A percentile compares a stretch with the other conserved stretches of the same genome.
These are phyloP conservation scores for Vanrija sp. DNA, from an alignment of 1,284 basidiomycete genomes.

Conservation along the genomic window DNA sequence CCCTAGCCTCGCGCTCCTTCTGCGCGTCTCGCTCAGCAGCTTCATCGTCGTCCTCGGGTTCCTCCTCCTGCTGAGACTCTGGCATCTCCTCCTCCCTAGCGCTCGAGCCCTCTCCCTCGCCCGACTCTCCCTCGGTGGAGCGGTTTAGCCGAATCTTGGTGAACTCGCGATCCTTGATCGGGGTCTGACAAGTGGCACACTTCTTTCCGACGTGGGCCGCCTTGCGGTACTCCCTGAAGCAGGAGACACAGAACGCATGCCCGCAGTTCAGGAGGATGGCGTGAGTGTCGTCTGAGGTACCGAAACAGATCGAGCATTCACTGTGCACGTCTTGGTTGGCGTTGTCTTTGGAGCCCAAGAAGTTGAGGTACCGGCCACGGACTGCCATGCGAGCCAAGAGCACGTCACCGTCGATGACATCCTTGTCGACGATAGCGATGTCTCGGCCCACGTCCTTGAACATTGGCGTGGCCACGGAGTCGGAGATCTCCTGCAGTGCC, in stretches of 20 bases:
- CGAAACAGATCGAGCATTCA: conserved; percentile 45
- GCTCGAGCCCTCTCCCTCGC: background rate
- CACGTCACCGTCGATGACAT: conserved; percentile 24
- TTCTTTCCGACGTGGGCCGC: conserved; percentile 18
- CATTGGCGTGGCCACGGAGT: conserved; percentile 35
- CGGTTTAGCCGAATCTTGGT: conserved; percentile 57
- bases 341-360: conserved; percentile 22
- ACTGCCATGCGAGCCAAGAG: conserved; percentile 28
- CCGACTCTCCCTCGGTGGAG: conserved; percentile 50
- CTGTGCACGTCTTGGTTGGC: conserved; percentile 28
- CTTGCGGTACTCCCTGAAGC: conserved; percentile 33
- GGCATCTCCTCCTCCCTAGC: background rate
- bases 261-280: conserved; percentile 39
- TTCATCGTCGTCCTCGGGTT: conserved; percentile 2
- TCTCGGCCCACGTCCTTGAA: conserved; percentile 22
- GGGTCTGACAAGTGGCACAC: conserved; percentile 36
- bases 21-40: conserved; percentile 3
- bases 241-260: conserved; percentile 44
- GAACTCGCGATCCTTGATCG: background rate
- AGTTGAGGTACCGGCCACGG: conserved; percentile 36
- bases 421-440: conserved; percentile 13
- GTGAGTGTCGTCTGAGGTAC: conserved; percentile 36
- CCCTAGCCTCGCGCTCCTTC: conserved; percentile 16
- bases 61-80: conserved; percentile 1
- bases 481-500: conserved; percentile 45